Evolutionary conservation across 768 basidiomycete species (phyloP).

Genomic region (Xerocomellus amylosporus): DNA sequence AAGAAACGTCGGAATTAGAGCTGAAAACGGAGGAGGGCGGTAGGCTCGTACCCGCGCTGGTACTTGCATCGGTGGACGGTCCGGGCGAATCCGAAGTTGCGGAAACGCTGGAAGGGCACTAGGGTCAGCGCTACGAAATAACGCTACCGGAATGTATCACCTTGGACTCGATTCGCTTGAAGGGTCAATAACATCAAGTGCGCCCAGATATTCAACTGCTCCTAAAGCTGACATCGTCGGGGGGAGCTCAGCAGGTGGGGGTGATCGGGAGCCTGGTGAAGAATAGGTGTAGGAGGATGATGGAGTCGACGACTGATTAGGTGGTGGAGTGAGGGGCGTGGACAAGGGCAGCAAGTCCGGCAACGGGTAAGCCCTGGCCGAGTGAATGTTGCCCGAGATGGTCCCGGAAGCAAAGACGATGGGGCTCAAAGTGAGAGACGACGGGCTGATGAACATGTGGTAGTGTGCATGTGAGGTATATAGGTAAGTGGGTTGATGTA

Average conservation of each 20-base stretch:
- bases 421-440: constrained; percentile 20
- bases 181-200: neutral
- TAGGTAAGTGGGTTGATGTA: constrained; percentile 12
- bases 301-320: constrained; percentile 4
- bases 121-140: constrained; percentile 3
- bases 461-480: constrained; percentile 27
- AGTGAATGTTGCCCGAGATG: constrained; percentile 3
- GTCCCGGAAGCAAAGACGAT: constrained; percentile 6
- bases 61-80: constrained; percentile 1
- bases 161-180: constrained; percentile 5
- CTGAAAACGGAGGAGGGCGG: constrained; percentile 3
- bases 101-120: neutral
- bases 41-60: constrained; percentile 22
- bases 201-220: neutral
- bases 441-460: constrained; percentile 28
- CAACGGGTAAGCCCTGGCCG: constrained; percentile 10
- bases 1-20: constrained; percentile 20
- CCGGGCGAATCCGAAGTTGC: neutral
- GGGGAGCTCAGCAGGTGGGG: neutral
- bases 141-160: constrained; percentile 3
- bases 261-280: neutral
- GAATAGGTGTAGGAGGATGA: neutral
- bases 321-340: constrained; percentile 8
- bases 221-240: constrained; percentile 5
- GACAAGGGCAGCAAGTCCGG: constrained; percentile 20